Evolutionary conservation across 805 yeast genomes (phyloP).

Genomic region (Pichia insulana): DNA sequence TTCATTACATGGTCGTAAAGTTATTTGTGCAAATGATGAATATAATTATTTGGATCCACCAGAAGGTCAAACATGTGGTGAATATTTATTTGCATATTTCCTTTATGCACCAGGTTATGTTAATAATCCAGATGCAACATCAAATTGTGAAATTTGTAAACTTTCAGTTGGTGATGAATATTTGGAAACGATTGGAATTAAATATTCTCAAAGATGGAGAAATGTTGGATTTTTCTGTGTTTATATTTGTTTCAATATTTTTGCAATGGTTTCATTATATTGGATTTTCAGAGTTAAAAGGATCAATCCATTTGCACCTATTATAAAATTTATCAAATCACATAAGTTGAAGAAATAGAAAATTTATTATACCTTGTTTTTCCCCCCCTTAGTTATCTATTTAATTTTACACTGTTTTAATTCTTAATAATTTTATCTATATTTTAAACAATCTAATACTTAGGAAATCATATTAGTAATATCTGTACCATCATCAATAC

Average conservation of each 20-base stretch:
- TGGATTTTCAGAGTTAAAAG: slow-evolving; percentile 28
- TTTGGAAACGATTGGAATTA: slow-evolving; percentile 34
- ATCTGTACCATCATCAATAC: slow-evolving; percentile 3
- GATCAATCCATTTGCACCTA: slow-evolving; percentile 1
- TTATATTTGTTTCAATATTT: slow-evolving; percentile 44
- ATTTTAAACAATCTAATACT: not conserved
- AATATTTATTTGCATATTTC: slow-evolving; percentile 37
- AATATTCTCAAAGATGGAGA: slow-evolving; percentile 49
- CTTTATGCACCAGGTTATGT: slow-evolving; percentile 45
- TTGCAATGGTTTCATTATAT: slow-evolving; percentile 31
- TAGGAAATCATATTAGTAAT: slow-evolving; percentile 5
- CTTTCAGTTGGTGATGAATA: slow-evolving; percentile 39
- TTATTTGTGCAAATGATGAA: slow-evolving; percentile 42
- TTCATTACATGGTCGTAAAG: slow-evolving; percentile 40
- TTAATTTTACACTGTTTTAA: too few species aligned
- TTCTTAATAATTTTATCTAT: not conserved
- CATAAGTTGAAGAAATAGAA: not conserved
- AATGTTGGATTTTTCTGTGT: slow-evolving; percentile 56
- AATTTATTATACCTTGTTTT: too few species aligned
- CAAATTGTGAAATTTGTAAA: slow-evolving; percentile 42
- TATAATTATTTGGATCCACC: slow-evolving; percentile 46
- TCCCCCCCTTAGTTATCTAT: too few species aligned
- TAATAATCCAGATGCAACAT: slow-evolving; percentile 39
- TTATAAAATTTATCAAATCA: not conserved
- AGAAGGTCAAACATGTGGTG: slow-evolving; percentile 53